These are phyloP conservation scores for Cylindrotheca fusiformis DNA, from an alignment of 108 stramenopile genomes.

Conservation along the genomic window DNA sequence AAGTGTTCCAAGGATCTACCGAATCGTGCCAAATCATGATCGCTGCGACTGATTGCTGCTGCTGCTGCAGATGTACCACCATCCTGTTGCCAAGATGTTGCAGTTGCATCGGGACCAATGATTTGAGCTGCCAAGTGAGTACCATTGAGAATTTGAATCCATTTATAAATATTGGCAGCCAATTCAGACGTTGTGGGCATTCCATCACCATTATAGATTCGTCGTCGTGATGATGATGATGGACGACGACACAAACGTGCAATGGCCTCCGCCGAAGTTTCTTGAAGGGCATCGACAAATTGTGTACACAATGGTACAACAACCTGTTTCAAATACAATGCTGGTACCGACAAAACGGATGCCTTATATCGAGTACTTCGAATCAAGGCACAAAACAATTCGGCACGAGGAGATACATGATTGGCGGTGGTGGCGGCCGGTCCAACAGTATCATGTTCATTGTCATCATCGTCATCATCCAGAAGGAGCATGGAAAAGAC, in stretches of 20 bases:
- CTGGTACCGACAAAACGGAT: conserved; percentile 35
- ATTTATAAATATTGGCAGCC: conserved; percentile 44
- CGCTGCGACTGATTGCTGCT: conserved; percentile 20
- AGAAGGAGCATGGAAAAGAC: conserved; percentile 54
- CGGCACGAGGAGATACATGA: conserved; percentile 52
- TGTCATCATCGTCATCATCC: conserved; percentile 17
- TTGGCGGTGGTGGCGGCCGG: conserved; percentile 6
- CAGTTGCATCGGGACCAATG: conserved; percentile 19
- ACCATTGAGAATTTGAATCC: conserved; percentile 73
- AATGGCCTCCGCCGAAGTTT: conserved; percentile 53
- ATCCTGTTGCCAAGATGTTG: conserved; percentile 15
- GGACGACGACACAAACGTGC: conserved; percentile 11
- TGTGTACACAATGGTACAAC: conserved; percentile 63
- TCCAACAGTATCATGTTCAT: conserved; percentile 2
- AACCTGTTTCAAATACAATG: conserved; percentile 53
- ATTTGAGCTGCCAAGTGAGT: conserved; percentile 49
- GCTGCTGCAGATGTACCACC: too few relatives aligned
- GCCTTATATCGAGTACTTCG: conserved; percentile 65
- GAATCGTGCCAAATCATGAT: conserved; percentile 58
- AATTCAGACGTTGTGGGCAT: conserved; percentile 31
- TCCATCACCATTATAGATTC: not conserved
- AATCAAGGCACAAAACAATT: conserved; percentile 66
- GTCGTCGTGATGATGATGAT: not conserved
- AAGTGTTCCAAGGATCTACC: conserved; percentile 58
- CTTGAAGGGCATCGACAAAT: conserved; percentile 68